These are phyloP conservation scores for Antitrichia curtipendula DNA, from an alignment of 225 moss, liverwort and hornwort species.

Conservation along the genomic window DNA sequence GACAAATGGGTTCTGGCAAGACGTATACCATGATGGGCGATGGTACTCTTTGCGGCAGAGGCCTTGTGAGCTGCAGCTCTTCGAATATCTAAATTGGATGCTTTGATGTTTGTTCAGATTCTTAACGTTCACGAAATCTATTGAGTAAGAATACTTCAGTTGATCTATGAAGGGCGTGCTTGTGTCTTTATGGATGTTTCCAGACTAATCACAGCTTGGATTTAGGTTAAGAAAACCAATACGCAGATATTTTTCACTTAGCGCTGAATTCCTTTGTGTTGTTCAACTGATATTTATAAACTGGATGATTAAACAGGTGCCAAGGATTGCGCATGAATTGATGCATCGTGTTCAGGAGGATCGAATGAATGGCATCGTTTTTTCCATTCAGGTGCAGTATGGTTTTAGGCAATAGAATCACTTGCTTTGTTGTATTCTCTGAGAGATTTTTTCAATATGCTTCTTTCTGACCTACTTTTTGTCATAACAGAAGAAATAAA, in stretches of 20 bases:
- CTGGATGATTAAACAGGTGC: conserved; percentile 31
- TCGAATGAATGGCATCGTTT: conserved; percentile 17
- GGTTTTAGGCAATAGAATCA: neutral
- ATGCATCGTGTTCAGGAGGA: conserved; percentile 45
- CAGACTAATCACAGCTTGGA: neutral
- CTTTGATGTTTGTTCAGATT: neutral
- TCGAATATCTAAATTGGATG: neutral
- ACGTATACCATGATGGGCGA: conserved; percentile 81
- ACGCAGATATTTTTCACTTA: neutral
- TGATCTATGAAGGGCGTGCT: neutral
- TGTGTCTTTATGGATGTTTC: neutral
- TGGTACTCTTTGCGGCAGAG: conserved; percentile 43
- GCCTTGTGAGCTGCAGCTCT: conserved; percentile 41
- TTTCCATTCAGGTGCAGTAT: conserved; percentile 54
- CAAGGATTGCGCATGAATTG: conserved; percentile 59
- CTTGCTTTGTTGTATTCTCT: neutral
- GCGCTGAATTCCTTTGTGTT: neutral
- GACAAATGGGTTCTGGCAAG: conserved; percentile 71
- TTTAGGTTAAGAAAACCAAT: neutral
- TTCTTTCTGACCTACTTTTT: neutral
- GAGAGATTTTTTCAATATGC: neutral
- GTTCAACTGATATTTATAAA: neutral
- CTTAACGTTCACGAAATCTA: neutral
- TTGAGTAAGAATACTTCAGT: neutral
- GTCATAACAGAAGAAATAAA: neutral